phyloP scores from a whole-genome alignment of 1,284 basidiomycete genomes.

The Rhizoctonia solani region DNA sequence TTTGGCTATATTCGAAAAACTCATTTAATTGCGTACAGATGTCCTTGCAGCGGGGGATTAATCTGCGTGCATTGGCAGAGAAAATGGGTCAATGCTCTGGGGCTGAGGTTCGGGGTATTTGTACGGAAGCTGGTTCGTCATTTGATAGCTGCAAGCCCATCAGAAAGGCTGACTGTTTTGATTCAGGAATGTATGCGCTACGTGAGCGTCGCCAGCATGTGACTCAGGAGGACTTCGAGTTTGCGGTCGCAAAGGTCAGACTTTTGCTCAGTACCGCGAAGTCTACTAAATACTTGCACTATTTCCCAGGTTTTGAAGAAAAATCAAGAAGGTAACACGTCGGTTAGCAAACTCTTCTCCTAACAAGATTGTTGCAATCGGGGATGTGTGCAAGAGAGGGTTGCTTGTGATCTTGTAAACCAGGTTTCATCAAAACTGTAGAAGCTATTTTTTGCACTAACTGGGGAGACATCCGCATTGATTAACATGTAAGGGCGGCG shows the following conservation, averaged over 20 bases:
- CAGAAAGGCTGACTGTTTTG: background rate
- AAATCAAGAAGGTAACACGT: constrained; percentile 88
- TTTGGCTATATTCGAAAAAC: too few species aligned
- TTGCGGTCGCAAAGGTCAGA: constrained; percentile 89
- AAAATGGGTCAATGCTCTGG: constrained; percentile 99
- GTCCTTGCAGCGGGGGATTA: constrained; percentile 97
- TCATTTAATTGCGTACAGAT: constrained; percentile 58
- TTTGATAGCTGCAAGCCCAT: background rate
- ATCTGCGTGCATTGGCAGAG: constrained; percentile 90
- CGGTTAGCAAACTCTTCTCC: constrained; percentile 84
- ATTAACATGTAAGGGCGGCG: too few species aligned
- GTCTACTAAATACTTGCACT: background rate
- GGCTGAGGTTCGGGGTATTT: constrained; percentile 97
- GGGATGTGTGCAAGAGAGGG: background rate
- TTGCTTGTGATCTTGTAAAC: too few species aligned
- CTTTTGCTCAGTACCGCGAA: constrained; percentile 21
- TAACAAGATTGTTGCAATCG: constrained; percentile 37
- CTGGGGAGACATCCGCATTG: too few species aligned
- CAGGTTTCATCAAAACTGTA: background rate
- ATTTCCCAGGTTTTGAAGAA: constrained; percentile 76
- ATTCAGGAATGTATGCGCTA: constrained; percentile 90
- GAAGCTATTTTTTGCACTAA: too few species aligned
- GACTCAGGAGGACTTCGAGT: constrained; percentile 98
- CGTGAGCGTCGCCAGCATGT: constrained; percentile 95
- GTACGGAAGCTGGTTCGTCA: constrained; percentile 88